Percentiles rank a stretch among this genome's conserved stretches.
Evolutionary conservation across 176 grass and related monocot genomes (phyloP).

Genomic region (Rhynchospora tenuis): DNA sequence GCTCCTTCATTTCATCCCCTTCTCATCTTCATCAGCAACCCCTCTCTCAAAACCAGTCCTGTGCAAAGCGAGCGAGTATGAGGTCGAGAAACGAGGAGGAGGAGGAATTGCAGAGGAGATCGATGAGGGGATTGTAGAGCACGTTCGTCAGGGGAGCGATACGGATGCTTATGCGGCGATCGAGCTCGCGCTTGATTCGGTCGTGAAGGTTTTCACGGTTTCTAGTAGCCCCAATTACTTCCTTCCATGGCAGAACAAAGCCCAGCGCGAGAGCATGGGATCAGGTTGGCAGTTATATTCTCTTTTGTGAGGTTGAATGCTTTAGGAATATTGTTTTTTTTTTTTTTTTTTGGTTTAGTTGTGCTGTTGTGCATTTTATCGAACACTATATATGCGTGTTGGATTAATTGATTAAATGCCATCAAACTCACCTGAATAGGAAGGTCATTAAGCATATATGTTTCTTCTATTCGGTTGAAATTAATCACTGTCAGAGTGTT

Average conservation of each 20-base stretch:
- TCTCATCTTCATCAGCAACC: slow-evolving; percentile 15
- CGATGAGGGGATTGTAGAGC: slow-evolving; percentile 14
- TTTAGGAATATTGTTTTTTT: neutral
- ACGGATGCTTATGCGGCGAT: slow-evolving; percentile 81
- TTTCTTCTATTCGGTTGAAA: too few relatives aligned
- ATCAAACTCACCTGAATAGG: neutral
- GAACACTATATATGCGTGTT: neutral
- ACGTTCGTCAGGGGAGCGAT: slow-evolving; percentile 31
- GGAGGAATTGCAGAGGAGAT: slow-evolving; percentile 8
- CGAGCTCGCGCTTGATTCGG: slow-evolving; percentile 86
- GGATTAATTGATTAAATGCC: neutral
- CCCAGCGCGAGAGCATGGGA: slow-evolving; percentile 96
- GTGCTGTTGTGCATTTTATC: neutral
- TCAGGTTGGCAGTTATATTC: slow-evolving; percentile 55
- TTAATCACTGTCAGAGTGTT: neutral
- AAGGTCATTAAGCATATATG: too few relatives aligned
- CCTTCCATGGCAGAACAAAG: slow-evolving; percentile 95
- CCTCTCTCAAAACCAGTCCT: slow-evolving; percentile 22
- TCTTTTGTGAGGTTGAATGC: too few relatives aligned
- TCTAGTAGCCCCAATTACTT: slow-evolving; percentile 97
- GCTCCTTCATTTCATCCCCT: neutral
- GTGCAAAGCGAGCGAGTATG: slow-evolving; percentile 20
- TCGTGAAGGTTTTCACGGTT: slow-evolving; percentile 97
- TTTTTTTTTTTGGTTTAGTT: neutral
- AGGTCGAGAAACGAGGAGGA: slow-evolving; percentile 20